Percentiles rank a stretch among this genome's conserved stretches.
Conservation (phyloP, 345 rosid genomes). For the Citropsis articulata region DNA sequence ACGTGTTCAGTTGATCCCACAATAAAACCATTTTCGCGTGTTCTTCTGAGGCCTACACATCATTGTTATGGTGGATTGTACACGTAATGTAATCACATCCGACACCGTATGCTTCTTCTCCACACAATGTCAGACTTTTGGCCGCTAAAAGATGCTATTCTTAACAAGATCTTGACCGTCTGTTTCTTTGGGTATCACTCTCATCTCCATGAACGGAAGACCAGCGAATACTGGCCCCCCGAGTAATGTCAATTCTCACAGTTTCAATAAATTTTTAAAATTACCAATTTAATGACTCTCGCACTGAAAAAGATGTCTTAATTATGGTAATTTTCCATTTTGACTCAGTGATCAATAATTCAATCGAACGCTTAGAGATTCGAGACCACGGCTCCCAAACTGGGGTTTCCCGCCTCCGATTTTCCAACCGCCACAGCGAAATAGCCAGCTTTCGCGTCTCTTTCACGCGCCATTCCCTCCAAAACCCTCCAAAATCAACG, state of each 20-base stretch:
- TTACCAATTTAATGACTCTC: neutral
- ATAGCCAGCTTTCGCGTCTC: neutral
- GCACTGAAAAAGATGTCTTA: conserved; percentile 15
- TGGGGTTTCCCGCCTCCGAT: conserved; percentile 10
- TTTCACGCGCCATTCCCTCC: conserved; percentile 9
- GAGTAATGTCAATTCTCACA: too few species aligned
- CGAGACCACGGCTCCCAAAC: conserved; percentile 1
- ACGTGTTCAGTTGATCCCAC: neutral
- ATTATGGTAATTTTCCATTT: neutral
- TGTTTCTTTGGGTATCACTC: neutral
- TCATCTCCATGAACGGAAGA: neutral
- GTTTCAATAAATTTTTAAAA: neutral
- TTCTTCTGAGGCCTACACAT: neutral
- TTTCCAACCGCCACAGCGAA: neutral
- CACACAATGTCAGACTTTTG: conserved; percentile 44
- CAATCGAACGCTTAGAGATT: neutral
- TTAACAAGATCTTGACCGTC: conserved; percentile 21
- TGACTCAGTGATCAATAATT: neutral
- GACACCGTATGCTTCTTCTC: conserved; percentile 35
- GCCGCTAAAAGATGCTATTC: conserved; percentile 21
- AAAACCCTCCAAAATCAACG: conserved; percentile 2
- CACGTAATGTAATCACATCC: conserved; percentile 21
- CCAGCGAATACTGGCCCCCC: neutral
- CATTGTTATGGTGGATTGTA: neutral
- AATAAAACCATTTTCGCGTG: neutral